phyloP scores from a whole-genome alignment of 2,329 filamentous ascomycete species.

The Emmonsiellopsis sp. region DNA sequence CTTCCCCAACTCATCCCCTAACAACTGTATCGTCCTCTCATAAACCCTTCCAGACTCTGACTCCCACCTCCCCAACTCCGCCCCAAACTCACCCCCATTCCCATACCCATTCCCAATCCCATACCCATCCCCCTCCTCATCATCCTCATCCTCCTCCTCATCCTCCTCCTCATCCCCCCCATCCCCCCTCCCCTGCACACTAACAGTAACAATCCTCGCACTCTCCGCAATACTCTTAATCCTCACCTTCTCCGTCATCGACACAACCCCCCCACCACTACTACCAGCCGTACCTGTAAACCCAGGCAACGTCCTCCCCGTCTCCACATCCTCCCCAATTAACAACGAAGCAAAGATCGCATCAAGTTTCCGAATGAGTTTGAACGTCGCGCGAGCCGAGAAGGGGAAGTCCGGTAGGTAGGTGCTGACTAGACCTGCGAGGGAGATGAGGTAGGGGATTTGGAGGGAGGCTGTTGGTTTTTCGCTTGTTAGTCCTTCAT shows the following conservation, averaged over 20 bases:
- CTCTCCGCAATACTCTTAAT: constrained; percentile 73
- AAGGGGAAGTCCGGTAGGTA: constrained; percentile 67
- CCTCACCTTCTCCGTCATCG: constrained; percentile 80
- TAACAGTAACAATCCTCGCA: constrained; percentile 61
- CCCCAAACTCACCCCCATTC: constrained; percentile 19
- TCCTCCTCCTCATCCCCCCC: constrained; percentile 29
- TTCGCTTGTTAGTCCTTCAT: not conserved
- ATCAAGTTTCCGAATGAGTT: constrained; percentile 68
- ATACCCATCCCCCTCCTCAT: constrained; percentile 30
- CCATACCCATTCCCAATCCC: constrained; percentile 27
- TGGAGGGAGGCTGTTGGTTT: constrained; percentile 58
- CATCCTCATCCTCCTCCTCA: constrained; percentile 21
- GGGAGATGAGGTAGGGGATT: constrained; percentile 70
- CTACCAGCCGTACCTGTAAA: constrained; percentile 50
- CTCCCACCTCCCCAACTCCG: constrained; percentile 37
- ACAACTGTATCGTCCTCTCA: constrained; percentile 65
- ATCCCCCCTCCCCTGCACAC: constrained; percentile 46
- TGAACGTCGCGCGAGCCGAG: constrained; percentile 58
- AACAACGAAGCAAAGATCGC: constrained; percentile 72
- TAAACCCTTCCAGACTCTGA: constrained; percentile 71
- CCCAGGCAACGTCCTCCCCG: constrained; percentile 58
- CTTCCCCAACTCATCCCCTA: constrained; percentile 57
- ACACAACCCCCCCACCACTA: constrained; percentile 27
- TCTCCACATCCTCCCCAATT: constrained; percentile 56
- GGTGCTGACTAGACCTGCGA: constrained; percentile 63